Percentiles rank a stretch among this genome's conserved stretches.
phyloP scores from a whole-genome alignment of 495 filamentous ascomycete genomes.

The Penicillium crystallinum region DNA sequence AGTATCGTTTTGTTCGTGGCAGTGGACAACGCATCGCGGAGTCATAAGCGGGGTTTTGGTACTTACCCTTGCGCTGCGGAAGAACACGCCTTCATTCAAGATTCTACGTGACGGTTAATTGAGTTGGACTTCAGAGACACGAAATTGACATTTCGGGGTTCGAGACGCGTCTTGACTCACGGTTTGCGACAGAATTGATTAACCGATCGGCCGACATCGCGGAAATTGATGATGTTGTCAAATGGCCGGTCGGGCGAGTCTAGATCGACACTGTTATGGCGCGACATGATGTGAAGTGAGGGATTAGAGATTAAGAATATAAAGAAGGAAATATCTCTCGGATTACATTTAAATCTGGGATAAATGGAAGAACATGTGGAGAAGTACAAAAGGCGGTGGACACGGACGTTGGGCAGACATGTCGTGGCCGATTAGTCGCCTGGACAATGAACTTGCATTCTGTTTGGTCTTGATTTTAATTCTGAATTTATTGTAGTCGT shows the following conservation, averaged over 20 bases:
- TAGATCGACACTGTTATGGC: slow-evolving; percentile 36
- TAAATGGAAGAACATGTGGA: slow-evolving; percentile 10
- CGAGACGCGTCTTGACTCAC: slow-evolving; percentile 32
- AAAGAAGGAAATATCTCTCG: no score
- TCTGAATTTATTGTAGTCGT: not conserved
- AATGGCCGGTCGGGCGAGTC: slow-evolving; percentile 48
- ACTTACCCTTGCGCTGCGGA: slow-evolving; percentile 67
- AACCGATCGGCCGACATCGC: slow-evolving; percentile 73
- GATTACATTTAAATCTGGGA: not conserved
- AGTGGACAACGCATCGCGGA: not conserved
- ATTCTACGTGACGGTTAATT: slow-evolving; percentile 35
- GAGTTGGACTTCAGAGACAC: not conserved
- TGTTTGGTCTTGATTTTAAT: not conserved
- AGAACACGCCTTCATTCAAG: slow-evolving; percentile 66
- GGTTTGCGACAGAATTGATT: slow-evolving; percentile 53
- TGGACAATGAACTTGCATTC: slow-evolving; percentile 5
- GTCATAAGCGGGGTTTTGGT: not conserved
- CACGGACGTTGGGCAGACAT: slow-evolving; percentile 20
- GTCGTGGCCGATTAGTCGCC: slow-evolving; percentile 14
- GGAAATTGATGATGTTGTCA: slow-evolving; percentile 72
- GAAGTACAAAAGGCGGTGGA: slow-evolving; percentile 27
- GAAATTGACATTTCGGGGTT: not conserved
- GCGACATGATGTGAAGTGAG: slow-evolving; percentile 15
- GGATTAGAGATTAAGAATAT: slow-evolving; percentile 2
- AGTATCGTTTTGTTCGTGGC: not conserved